Base-by-base conservation (phyloP, 495 filamentous ascomycete genomes). In the Bryoglossum gracile region DNA sequence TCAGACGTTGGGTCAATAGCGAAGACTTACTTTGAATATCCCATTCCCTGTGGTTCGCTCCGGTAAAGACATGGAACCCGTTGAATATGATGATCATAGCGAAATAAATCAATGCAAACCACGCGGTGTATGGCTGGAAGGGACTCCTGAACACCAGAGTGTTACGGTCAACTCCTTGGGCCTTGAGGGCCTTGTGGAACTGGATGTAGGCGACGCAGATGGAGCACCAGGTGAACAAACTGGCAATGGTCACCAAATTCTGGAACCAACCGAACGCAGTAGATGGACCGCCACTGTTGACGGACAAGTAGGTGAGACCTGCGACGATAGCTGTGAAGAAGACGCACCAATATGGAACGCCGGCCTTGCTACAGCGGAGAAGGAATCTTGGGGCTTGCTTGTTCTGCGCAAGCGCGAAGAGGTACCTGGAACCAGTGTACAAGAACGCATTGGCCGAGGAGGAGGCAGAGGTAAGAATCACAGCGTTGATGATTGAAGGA, bases 401-500 rank as follows among this genome's bases (percentile, higher is more conserved):
- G 51, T 83, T 82, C 32, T 83, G 60, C 1, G 79, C 78, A 34
- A 85, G 64, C 10, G 78, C 79, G 55, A 83, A 83, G 22, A 85
- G 63, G 4, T 78, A 80, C 19, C 82, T 73, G 1, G 78, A 81
- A 17, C 80, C 83, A 23, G 75, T 73, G 36, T 75, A 78, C 11
- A 83, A 71, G 39, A 72, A 70, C 34, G 81, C 81, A 56, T 86
- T 86, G 14, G 75, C 77, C 4, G 83, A 78, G 10, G 82, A 83
- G 68, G 83, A 84, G 1, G 83, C 85, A 1, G 83, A 87, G 8
- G 83, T 78, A 38, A 87, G 73, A 48, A 91, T 86, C 5, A 82
- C 69, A 1, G 78, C 74, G 32, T 84, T 89, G 49, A 83, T 82
- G 21, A 84, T 69, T 3, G 68, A 75, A 21, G 77, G 73, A 9